Evolutionary conservation across 2,329 filamentous ascomycete species (phyloP).

Genomic region (Penicillium sp.): DNA sequence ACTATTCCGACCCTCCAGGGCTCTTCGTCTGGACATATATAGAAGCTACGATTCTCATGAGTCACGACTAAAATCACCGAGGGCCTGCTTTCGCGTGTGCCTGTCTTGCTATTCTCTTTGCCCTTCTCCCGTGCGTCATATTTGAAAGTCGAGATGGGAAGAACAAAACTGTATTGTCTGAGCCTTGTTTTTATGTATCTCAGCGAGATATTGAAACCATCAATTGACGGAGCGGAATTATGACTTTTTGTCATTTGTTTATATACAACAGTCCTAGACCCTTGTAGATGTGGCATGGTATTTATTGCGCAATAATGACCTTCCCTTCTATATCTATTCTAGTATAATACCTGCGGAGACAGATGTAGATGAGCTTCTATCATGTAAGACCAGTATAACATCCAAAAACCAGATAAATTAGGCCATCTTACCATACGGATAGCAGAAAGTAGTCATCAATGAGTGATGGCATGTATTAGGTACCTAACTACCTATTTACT

Average conservation of each 20-base stretch:
- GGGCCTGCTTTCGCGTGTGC: conserved; percentile 4
- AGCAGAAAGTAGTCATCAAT: background rate
- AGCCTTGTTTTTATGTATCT: background rate
- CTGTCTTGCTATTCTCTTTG: conserved; percentile 10
- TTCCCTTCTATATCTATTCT: no score
- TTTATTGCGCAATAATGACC: no score
- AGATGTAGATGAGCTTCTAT: background rate
- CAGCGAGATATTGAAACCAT: background rate
- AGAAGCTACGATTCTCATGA: conserved; percentile 26
- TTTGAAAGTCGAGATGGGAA: background rate
- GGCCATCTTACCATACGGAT: background rate
- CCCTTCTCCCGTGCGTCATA: conserved; percentile 23
- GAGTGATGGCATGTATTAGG: background rate
- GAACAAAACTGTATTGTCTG: background rate
- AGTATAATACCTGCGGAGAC: no score
- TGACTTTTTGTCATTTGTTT: background rate
- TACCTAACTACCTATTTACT: background rate
- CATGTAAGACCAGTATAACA: no score
- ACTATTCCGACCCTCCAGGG: background rate
- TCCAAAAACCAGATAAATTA: background rate
- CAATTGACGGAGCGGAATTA: background rate
- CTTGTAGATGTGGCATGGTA: background rate
- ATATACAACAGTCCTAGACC: background rate
- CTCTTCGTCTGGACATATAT: conserved; percentile 15
- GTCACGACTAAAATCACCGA: conserved; percentile 22